phyloP scores from a whole-genome alignment of 108 stramenopile genomes.

The Parietichytrium sp. region DNA sequence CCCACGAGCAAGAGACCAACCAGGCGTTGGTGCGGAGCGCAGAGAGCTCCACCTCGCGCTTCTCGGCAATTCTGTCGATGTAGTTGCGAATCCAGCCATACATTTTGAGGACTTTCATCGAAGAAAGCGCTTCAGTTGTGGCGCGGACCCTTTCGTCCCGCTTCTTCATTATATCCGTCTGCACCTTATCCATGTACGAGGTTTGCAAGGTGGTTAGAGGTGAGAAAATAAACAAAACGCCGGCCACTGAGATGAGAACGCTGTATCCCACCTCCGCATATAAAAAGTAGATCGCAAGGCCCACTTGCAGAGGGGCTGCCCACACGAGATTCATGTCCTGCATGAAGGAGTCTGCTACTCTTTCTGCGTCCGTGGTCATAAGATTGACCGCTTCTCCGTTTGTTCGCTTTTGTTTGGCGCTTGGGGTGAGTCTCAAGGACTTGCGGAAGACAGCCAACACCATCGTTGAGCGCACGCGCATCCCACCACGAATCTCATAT shows the following conservation, averaged over 20 bases:
- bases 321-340: constrained; percentile 77
- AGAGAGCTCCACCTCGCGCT: constrained; percentile 70
- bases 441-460: constrained; percentile 78
- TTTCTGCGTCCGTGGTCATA: constrained; percentile 79
- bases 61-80: constrained; percentile 51
- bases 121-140: constrained; percentile 75
- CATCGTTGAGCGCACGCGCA: constrained; percentile 74
- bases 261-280: constrained; percentile 73
- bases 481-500: constrained; percentile 75
- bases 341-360: constrained; percentile 76
- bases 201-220: constrained; percentile 76
- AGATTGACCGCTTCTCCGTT: constrained; percentile 81
- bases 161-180: constrained; percentile 73
- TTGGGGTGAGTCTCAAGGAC: constrained; percentile 66
- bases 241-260: constrained; percentile 72
- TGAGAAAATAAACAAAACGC: constrained; percentile 74
- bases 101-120: constrained; percentile 85
- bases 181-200: constrained; percentile 62
- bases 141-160: constrained; percentile 76
- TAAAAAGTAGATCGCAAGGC: constrained; percentile 72
- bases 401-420: constrained; percentile 61
- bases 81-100: constrained; percentile 85
- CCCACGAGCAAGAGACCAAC: not conserved
- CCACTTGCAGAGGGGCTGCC: constrained; percentile 76
- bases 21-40: constrained; percentile 60